These are phyloP conservation scores for Epipyxis sp. DNA, from an alignment of 108 stramenopile genomes.

Conservation along the genomic window DNA sequence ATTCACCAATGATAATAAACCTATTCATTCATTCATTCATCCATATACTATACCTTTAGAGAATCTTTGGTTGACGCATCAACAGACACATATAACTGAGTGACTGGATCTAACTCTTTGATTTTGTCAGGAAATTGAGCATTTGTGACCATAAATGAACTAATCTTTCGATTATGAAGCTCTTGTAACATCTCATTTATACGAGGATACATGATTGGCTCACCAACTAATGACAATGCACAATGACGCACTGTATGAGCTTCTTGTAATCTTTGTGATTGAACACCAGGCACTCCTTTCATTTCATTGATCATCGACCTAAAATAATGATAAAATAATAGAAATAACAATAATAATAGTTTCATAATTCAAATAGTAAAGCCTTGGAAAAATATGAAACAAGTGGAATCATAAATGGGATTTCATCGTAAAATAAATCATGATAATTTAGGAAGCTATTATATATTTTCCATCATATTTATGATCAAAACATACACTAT, in stretches of 20 bases:
- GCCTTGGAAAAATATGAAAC: too few relatives aligned
- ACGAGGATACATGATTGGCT: slow-evolving; percentile 92
- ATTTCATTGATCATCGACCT: slow-evolving; percentile 85
- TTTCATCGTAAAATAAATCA: too few relatives aligned
- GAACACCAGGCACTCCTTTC: slow-evolving; percentile 88
- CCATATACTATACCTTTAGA: too few relatives aligned
- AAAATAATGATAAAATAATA: too few relatives aligned
- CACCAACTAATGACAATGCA: slow-evolving; percentile 63
- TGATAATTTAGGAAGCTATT: too few relatives aligned
- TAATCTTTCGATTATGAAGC: slow-evolving; percentile 78
- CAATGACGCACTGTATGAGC: slow-evolving; percentile 83
- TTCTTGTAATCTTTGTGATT: slow-evolving; percentile 80
- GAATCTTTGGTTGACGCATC: slow-evolving; percentile 87
- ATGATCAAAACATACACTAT: too few relatives aligned
- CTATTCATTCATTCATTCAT: too few relatives aligned
- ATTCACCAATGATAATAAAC: too few relatives aligned
- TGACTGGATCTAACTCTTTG: slow-evolving; percentile 75
- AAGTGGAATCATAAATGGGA: too few relatives aligned
- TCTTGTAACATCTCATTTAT: slow-evolving; percentile 82
- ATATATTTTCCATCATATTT: too few relatives aligned
- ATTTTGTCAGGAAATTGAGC: slow-evolving; percentile 92
- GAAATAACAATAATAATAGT: too few relatives aligned
- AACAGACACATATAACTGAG: slow-evolving; percentile 81
- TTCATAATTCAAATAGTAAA: too few relatives aligned
- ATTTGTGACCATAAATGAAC: slow-evolving; percentile 91